These are phyloP conservation scores for Talaromyces borbonicus DNA, from an alignment of 495 filamentous ascomycete genomes.

Conservation along the genomic window DNA sequence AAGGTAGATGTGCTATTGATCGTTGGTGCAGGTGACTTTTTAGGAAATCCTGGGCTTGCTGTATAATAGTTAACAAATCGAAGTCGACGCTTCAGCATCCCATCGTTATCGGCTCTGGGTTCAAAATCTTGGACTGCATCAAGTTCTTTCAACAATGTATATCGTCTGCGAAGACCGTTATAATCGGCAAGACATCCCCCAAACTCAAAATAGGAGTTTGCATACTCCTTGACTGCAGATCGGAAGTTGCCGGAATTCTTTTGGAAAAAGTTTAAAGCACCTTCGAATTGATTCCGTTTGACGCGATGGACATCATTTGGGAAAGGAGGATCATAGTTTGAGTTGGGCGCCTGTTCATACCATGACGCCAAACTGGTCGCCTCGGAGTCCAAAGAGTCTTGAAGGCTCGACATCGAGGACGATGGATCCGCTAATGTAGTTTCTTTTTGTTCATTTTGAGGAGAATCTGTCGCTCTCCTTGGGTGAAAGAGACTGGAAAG, in stretches of 20 bases:
- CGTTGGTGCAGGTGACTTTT: slow-evolving; percentile 15
- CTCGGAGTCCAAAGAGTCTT: background rate
- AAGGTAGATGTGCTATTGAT: background rate
- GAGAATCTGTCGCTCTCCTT: slow-evolving; percentile 20
- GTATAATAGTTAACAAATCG: slow-evolving; percentile 91
- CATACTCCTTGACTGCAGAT: slow-evolving; percentile 57
- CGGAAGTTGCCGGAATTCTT: slow-evolving; percentile 66
- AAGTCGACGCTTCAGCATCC: slow-evolving; percentile 30
- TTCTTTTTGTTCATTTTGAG: background rate
- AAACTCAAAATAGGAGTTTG: slow-evolving; percentile 76
- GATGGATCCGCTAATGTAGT: background rate
- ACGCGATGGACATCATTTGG: slow-evolving; percentile 58
- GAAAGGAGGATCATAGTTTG: slow-evolving; percentile 65
- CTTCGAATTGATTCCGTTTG: slow-evolving; percentile 54
- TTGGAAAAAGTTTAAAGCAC: slow-evolving; percentile 63
- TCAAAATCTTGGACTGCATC: slow-evolving; percentile 50
- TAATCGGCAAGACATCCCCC: slow-evolving; percentile 73
- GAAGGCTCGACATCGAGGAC: background rate
- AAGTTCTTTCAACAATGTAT: slow-evolving; percentile 53
- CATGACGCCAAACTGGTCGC: background rate
- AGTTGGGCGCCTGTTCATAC: slow-evolving; percentile 29
- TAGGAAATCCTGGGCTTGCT: slow-evolving; percentile 60
- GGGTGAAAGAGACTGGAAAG: slow-evolving; percentile 66
- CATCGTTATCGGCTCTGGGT: slow-evolving; percentile 4
- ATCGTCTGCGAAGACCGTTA: slow-evolving; percentile 55